Conservation (phyloP, 2,329 filamentous ascomycete genomes). For the Acarospora socialis region DNA sequence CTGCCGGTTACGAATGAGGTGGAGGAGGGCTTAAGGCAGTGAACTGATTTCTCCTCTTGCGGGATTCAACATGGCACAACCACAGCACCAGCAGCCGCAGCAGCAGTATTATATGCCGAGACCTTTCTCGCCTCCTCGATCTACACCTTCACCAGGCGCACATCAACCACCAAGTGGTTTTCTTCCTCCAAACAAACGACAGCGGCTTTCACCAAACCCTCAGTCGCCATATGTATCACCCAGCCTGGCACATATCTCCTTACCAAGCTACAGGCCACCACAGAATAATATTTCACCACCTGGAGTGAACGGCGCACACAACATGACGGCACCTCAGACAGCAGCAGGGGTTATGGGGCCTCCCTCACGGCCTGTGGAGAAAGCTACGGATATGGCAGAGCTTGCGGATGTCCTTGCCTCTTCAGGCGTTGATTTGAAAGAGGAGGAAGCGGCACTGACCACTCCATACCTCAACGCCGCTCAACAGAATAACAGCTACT, state of each 20-base stretch:
- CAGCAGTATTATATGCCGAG: constrained; percentile 39
- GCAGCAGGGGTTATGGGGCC: constrained; percentile 43
- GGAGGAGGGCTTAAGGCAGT: too few relatives aligned
- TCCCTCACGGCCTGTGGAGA: constrained; percentile 41
- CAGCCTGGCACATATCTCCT: constrained; percentile 37
- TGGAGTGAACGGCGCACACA: too few relatives aligned
- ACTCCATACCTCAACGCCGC: constrained; percentile 41
- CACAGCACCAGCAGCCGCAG: too few relatives aligned
- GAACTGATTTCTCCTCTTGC: too few relatives aligned
- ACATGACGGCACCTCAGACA: constrained; percentile 12
- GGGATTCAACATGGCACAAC: constrained; percentile 43
- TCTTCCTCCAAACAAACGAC: constrained; percentile 60
- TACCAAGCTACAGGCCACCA: constrained; percentile 26
- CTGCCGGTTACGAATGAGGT: too few relatives aligned
- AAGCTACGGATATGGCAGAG: constrained; percentile 44
- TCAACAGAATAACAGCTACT: constrained; percentile 30
- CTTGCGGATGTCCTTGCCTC: constrained; percentile 71
- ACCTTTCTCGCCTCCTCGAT: constrained; percentile 49
- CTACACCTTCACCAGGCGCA: constrained; percentile 46
- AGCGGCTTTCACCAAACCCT: constrained; percentile 54
- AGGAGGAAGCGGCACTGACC: constrained; percentile 71
- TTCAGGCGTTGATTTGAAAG: constrained; percentile 73
- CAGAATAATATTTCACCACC: constrained; percentile 15
- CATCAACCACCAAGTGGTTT: constrained; percentile 37
- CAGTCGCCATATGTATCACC: constrained; percentile 53